These are phyloP conservation scores for Suillus variegatus DNA, from an alignment of 768 basidiomycete genomes.

Conservation along the genomic window DNA sequence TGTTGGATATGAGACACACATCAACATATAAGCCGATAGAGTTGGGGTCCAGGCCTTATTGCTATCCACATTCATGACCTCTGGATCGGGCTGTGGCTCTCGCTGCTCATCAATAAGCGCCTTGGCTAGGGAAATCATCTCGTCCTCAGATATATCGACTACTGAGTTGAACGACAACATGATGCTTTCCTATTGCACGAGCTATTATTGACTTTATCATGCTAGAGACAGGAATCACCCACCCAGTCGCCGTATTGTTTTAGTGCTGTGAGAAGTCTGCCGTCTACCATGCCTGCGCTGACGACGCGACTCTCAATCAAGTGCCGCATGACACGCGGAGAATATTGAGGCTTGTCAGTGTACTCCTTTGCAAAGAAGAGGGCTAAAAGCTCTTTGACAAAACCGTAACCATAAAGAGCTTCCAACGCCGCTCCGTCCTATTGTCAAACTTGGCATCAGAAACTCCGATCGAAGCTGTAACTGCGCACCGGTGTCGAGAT, in stretches of 20 bases:
- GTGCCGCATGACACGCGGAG: constrained; percentile 55
- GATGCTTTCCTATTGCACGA: constrained; percentile 36
- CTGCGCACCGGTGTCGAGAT: background rate
- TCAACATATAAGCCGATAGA: constrained; percentile 38
- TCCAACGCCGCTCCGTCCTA: constrained; percentile 16
- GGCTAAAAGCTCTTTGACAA: constrained; percentile 62
- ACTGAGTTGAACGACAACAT: constrained; percentile 54
- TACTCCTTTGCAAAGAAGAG: constrained; percentile 42
- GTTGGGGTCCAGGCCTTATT: constrained; percentile 31
- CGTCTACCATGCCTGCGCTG: constrained; percentile 61
- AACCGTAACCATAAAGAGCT: constrained; percentile 41
- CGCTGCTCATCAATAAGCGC: constrained; percentile 43
- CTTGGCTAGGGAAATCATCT: constrained; percentile 56
- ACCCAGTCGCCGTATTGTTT: constrained; percentile 70
- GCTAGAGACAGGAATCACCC: constrained; percentile 15
- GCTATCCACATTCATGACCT: constrained; percentile 40
- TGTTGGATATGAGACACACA: constrained; percentile 41
- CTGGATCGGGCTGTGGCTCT: constrained; percentile 16
- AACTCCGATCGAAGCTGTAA: constrained; percentile 8
- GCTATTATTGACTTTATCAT: background rate
- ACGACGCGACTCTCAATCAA: constrained; percentile 60
- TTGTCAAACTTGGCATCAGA: constrained; percentile 8
- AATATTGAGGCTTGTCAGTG: constrained; percentile 42
- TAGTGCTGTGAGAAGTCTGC: constrained; percentile 56
- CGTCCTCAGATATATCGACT: constrained; percentile 64